Evolutionary conservation across 345 rosid genomes (phyloP).

Genomic region (Arabidopsis thaliana): TAIR10.1 NC_003070.9:13818001-13818500

Average conservation of each 20-base stretch:
- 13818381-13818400: background rate
- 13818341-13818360: background rate
- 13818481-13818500: conserved; percentile 57
- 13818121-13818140: conserved; percentile 68
- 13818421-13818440: conserved; percentile 86
- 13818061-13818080: conserved; percentile 55
- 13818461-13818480: conserved; percentile 89
- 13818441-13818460: conserved; percentile 82
- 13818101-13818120: conserved; percentile 91
- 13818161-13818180: conserved; percentile 64
- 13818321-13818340: background rate
- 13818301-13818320: conserved; percentile 19
- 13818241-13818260: conserved; percentile 86
- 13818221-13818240: conserved; percentile 58
- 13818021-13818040: background rate
- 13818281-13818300: conserved; percentile 82
- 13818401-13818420: conserved; percentile 50
- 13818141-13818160: conserved; percentile 53
- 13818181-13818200: conserved; percentile 84
- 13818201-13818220: conserved; percentile 84
- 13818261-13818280: conserved; percentile 70
- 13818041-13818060: background rate
- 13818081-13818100: conserved; percentile 71
- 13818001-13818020: background rate
- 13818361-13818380: background rate